phyloP scores from a whole-genome alignment of 148 eudicot species.

The Rhododendron mucronatum region DNA sequence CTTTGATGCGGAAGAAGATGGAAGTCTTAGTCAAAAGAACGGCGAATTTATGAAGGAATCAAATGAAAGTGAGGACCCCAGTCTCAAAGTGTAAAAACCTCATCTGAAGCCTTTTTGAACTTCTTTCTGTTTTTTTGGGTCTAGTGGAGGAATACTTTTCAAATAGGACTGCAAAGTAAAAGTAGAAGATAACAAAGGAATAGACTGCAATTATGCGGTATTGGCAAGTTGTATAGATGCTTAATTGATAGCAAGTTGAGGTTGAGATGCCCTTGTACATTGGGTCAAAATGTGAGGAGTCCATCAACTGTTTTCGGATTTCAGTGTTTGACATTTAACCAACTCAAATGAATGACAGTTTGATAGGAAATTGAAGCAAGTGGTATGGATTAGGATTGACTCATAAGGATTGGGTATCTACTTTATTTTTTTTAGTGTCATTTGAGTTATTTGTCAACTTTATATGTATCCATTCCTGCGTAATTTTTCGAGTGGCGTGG shows the following conservation, averaged over 20 bases:
- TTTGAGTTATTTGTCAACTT: neutral
- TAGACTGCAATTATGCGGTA: slow-evolving; percentile 2
- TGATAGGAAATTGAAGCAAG: neutral
- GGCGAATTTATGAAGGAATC: slow-evolving; percentile 37
- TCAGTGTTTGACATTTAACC: slow-evolving; percentile 1
- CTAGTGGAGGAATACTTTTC: slow-evolving; percentile 5
- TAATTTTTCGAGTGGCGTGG: neutral
- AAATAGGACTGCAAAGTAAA: neutral
- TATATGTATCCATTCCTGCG: neutral
- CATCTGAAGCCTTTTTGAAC: neutral
- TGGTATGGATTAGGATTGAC: neutral
- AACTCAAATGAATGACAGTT: neutral
- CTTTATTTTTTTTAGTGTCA: neutral
- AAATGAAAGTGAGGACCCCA: slow-evolving; percentile 25
- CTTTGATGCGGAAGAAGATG: slow-evolving; percentile 78
- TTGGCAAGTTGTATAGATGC: slow-evolving; percentile 24
- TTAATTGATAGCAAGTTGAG: neutral
- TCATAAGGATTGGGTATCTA: neutral
- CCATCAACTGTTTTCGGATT: slow-evolving; percentile 3
- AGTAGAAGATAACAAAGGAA: neutral
- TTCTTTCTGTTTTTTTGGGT: neutral
- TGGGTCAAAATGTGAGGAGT: slow-evolving; percentile 1
- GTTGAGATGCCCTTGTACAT: slow-evolving; percentile 8
- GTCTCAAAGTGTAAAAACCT: slow-evolving; percentile 30
- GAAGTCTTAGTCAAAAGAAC: slow-evolving; percentile 35